Evolutionary conservation across 2,329 filamentous ascomycete species (phyloP), one percentile per base, ranked within the genome.

Genomic region (Neobulgaria alba): DNA sequence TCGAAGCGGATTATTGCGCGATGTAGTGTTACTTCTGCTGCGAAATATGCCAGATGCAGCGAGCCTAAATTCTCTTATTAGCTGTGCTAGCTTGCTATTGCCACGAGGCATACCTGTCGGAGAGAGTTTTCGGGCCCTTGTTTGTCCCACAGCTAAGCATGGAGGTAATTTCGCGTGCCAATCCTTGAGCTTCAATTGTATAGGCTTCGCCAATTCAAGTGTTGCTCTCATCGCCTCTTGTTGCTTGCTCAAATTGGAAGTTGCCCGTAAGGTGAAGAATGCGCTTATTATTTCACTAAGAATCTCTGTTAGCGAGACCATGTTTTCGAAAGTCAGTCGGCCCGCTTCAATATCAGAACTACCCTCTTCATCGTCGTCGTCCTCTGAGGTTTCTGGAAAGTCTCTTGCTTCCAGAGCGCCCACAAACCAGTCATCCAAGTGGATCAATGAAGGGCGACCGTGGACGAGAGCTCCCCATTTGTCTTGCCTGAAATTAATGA

Each of bases 401-500:
- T 74, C 71, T 15, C 61, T 58, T 30, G 61, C 53, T 17, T 61
- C 61, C 3, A 72, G 57, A 1, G 60, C 57, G 19, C 60, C 60
- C 2, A 78, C 68, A 29, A 69, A 68, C 76, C 76, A 80, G 49
- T 77, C 71, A 12, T 64, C 65, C 2, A 62, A 55, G 8, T 63
- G 61, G 15, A 79, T 72, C 33, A 77, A 67, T 17, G 69, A 72
- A 10, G 73, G 75, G n/a, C 75, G 64, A 5, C 75, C 75, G 46
- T 77, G 71, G 19, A 75, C 68, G 26, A 77, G 62, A 1, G 72
- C 67, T 3, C 73, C 70, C 75, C 72, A 79, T 52, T 74, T 77
- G 49, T 82, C 79, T 52, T 82, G 77, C 66, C 79, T 76, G 48
- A 72, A 82, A n/a, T n/a, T n/a, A n/a, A n/a, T n/a, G n/a, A n/a